These are phyloP conservation scores for Triticum urartu DNA, from an alignment of 176 grass and related monocot species.

Conservation along the genomic window DNA sequence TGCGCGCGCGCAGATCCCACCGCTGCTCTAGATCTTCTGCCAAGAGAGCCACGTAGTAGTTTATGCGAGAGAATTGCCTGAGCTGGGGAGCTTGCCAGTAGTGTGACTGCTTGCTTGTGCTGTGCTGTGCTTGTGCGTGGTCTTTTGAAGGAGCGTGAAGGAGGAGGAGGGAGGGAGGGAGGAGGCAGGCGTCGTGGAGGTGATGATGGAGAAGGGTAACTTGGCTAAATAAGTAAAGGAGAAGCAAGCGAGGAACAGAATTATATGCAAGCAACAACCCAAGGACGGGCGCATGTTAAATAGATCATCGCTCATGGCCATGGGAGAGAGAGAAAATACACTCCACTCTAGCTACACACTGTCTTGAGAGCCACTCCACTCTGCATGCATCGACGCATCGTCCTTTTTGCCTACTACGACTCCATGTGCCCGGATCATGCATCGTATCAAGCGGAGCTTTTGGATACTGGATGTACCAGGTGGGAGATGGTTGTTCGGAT, in stretches of 20 bases:
- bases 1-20: neutral
- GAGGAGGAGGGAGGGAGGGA: neutral
- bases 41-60: neutral
- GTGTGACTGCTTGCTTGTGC: too few relatives aligned
- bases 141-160: conserved; percentile 30
- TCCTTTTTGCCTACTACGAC: too few relatives aligned
- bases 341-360: too few relatives aligned
- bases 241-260: conserved; percentile 39
- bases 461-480: too few relatives aligned
- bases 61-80: neutral
- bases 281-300: conserved; percentile 42
- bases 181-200: conserved; percentile 27
- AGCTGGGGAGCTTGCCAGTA: neutral
- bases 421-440: too few relatives aligned
- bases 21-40: neutral
- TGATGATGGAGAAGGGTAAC: conserved; percentile 35
- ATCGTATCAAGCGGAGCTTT: too few relatives aligned
- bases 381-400: too few relatives aligned
- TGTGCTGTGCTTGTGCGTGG: too few relatives aligned
- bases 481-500: too few relatives aligned
- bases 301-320: neutral
- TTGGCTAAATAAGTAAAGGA: neutral
- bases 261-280: conserved; percentile 58
- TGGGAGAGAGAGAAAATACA: conserved; percentile 16
- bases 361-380: too few relatives aligned